Evolutionary conservation across 306 rosid species (phyloP).

Genomic region (Cucurbita pepo): DNA sequence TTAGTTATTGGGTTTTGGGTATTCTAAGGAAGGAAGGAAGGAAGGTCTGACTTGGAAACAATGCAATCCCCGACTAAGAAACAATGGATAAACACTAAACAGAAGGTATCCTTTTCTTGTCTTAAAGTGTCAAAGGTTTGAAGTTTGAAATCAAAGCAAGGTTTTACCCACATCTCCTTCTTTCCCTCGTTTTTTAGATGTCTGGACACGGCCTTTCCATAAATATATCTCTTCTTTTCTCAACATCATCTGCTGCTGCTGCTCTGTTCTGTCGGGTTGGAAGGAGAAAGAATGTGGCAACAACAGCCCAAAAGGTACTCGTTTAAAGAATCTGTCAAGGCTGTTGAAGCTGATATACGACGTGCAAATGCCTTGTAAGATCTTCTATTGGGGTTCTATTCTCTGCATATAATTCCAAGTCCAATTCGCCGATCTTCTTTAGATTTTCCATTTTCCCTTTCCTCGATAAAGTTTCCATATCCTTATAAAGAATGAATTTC

Average conservation of each 20-base stretch:
- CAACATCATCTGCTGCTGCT: background rate
- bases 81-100: background rate
- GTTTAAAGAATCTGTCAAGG: slow-evolving; percentile 43
- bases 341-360: slow-evolving; percentile 56
- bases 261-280: background rate
- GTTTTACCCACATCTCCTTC: background rate
- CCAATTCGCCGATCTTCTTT: too few species aligned
- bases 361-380: slow-evolving; percentile 60
- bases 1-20: background rate
- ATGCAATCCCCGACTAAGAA: slow-evolving; percentile 8
- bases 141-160: slow-evolving; percentile 22
- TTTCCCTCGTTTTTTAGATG: background rate
- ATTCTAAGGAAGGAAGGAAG: background rate
- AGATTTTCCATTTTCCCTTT: too few species aligned
- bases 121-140: slow-evolving; percentile 28
- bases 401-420: background rate
- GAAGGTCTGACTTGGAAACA: slow-evolving; percentile 4
- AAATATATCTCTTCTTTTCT: slow-evolving; percentile 13
- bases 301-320: slow-evolving; percentile 23
- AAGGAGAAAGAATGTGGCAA: slow-evolving; percentile 38
- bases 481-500: too few species aligned
- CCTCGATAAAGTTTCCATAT: too few species aligned
- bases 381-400: background rate
- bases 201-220: slow-evolving; percentile 2
- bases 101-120: slow-evolving; percentile 51